Evolutionary conservation across 2,329 filamentous ascomycete genomes (phyloP).

Genomic region (Thelonectria rubi): DNA sequence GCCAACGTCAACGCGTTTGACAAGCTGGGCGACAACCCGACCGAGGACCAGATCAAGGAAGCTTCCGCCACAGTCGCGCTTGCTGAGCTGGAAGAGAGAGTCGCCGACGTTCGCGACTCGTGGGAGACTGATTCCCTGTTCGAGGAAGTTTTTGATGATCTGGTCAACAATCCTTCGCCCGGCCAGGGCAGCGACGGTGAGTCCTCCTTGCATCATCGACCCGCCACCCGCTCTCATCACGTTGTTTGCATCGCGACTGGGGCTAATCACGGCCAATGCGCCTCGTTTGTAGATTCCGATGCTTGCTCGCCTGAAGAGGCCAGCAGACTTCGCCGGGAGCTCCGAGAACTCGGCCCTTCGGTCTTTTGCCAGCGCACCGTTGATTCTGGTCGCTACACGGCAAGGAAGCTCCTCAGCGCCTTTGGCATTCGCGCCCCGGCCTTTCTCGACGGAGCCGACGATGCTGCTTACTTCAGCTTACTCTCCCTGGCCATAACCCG

Average conservation of each 20-base stretch:
- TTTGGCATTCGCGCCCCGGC: constrained; percentile 80
- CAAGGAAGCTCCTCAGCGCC: constrained; percentile 85
- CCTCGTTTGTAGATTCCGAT: constrained; percentile 51
- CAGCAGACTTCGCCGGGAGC: constrained; percentile 70
- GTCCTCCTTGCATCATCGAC: constrained; percentile 35
- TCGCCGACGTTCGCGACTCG: constrained; percentile 61
- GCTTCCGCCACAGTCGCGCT: constrained; percentile 50
- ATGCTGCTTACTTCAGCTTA: constrained; percentile 78
- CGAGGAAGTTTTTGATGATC: constrained; percentile 68
- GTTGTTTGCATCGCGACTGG: not conserved
- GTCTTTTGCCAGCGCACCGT: constrained; percentile 80
- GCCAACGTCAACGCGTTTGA: constrained; percentile 49
- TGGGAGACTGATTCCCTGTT: constrained; percentile 73
- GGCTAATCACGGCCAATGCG: constrained; percentile 8
- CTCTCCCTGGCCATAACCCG: constrained; percentile 81
- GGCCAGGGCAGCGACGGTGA: constrained; percentile 56
- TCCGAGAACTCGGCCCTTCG: constrained; percentile 80
- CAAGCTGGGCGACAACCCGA: constrained; percentile 46
- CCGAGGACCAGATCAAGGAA: constrained; percentile 48
- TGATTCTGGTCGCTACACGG: constrained; percentile 73
- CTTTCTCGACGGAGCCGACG: constrained; percentile 73
- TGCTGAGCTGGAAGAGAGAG: constrained; percentile 60
- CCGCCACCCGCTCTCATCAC: constrained; percentile 3
- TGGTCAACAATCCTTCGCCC: constrained; percentile 60
- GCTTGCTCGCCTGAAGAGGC: constrained; percentile 76